Base-by-base conservation (phyloP, 1,139 yeast species). In the Pichia sp. region DNA sequence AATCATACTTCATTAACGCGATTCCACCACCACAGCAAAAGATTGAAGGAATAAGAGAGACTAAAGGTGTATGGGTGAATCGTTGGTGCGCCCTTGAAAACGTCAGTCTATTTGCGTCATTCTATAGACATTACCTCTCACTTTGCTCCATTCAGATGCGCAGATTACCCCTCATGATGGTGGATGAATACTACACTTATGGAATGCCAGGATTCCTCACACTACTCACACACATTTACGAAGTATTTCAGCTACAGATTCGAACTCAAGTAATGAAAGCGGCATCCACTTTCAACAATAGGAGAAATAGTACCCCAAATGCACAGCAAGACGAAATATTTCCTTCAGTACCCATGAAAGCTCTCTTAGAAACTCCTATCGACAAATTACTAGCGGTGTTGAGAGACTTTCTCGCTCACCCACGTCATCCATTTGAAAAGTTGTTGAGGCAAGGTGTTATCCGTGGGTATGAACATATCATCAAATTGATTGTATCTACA, bases 21-120 rank as follows among this genome's bases (percentile, higher is more conserved):
- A 38, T 51, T 36, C 34, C 34, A 8, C 75, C 78, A 3, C 82
- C 82, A 2, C 53, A 52, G 17, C 69, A 63, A 32, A 77, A 77
- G n/a, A 77, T 74, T 7, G 50, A 55, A 16, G 80, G 80, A 1
- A 74, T 74, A 15, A 60, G 64, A 21, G 81, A 75, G 40, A 76
- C 85, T 4, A 69, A 66, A 41, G 87, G 85, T 1, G 59, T 69
- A 12, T 83, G 94, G 94, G 77, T 75, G 2, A 63, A 74, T 37
- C 60, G 84, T 62, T 70, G 85, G 87, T 60, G 77, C 48, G 56
- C 63, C 6, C 58, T 66, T 27, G 67, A 67, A 17, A 45, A 46
- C 44, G 59, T 72, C 25, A 71, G 69, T 42, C 67, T 84, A 2
- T 83, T 85, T 56, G 72, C 73, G 45, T 77, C 93, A 1, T 85